These are phyloP conservation scores for Cornus kousa DNA, from an alignment of 148 eudicot genomes.

Conservation along the genomic window DNA sequence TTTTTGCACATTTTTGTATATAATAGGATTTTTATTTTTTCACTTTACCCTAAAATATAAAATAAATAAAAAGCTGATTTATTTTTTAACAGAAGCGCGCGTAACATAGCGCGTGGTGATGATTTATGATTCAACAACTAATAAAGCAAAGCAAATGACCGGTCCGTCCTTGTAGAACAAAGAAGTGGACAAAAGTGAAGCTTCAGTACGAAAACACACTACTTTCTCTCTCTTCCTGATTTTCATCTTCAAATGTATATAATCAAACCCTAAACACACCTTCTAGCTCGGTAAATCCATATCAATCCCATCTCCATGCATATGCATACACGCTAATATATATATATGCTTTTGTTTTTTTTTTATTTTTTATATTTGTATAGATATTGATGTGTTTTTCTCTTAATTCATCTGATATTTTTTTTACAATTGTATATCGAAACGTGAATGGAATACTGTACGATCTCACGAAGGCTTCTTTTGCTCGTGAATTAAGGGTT, in stretches of 20 bases:
- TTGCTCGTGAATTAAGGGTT: background rate
- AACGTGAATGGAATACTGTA: background rate
- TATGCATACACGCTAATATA: no score
- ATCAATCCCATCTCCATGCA: background rate
- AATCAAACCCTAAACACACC: background rate
- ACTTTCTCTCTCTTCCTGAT: background rate
- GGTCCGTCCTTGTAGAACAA: background rate
- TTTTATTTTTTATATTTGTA: background rate
- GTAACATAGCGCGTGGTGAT: no score
- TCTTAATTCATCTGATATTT: background rate
- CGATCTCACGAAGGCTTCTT: background rate
- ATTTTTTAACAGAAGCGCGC: no score
- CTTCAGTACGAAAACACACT: background rate
- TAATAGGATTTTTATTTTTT: no score
- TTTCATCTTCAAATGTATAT: background rate
- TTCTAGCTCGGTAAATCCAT: conserved; percentile 1
- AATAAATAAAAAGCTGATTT: no score
- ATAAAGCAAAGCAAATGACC: background rate
- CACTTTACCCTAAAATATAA: no score
- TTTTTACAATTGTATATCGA: no score
- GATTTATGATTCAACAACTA: no score
- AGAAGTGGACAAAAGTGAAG: background rate
- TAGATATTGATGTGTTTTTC: background rate
- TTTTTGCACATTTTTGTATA: no score
- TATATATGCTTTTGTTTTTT: background rate